Conservation (phyloP, 2,329 filamentous ascomycete species). For the Plectosphaerella cucumerina region DNA sequence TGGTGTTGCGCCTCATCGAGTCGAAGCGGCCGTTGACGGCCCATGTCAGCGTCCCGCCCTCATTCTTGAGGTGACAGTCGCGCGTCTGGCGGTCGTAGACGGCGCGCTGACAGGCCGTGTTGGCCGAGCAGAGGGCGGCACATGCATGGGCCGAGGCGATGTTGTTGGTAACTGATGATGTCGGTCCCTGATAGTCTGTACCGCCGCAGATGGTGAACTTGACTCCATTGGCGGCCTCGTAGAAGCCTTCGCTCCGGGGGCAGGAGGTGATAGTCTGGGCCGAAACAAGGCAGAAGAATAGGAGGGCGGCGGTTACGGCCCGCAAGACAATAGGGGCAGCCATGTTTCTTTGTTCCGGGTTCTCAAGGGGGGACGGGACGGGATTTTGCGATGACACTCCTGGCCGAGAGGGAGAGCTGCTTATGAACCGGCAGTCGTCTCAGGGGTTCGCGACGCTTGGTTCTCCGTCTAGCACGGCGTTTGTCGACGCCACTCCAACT, state of each 20-base stretch:
- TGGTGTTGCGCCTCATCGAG: conserved; percentile 9
- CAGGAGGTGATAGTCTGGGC: conserved; percentile 8
- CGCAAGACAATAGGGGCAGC: too few relatives aligned
- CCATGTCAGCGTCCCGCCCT: conserved; percentile 8
- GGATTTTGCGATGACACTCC: too few relatives aligned
- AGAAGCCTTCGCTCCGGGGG: conserved; percentile 6
- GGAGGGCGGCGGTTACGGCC: conserved; percentile 4
- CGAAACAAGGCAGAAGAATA: conserved; percentile 5
- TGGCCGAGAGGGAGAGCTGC: too few relatives aligned
- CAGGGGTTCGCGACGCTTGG: too few relatives aligned
- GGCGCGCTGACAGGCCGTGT: conserved; percentile 7
- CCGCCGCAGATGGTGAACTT: conserved; percentile 10
- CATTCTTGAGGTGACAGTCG: conserved; percentile 14
- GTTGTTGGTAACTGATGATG: conserved; percentile 4
- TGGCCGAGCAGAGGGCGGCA: conserved; percentile 11
- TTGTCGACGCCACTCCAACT: too few relatives aligned
- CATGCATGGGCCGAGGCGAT: conserved; percentile 11
- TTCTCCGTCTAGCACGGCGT: too few relatives aligned
- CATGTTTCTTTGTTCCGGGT: too few relatives aligned
- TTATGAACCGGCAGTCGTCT: too few relatives aligned
- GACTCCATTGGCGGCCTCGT: conserved; percentile 2
- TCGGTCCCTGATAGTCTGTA: conserved; percentile 10
- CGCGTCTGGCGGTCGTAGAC: conserved; percentile 16
- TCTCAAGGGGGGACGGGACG: too few relatives aligned
- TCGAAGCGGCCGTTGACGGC: conserved; percentile 13